These are phyloP conservation scores for Lasiosphaeria hispida DNA, from an alignment of 495 filamentous ascomycete species.

Conservation along the genomic window DNA sequence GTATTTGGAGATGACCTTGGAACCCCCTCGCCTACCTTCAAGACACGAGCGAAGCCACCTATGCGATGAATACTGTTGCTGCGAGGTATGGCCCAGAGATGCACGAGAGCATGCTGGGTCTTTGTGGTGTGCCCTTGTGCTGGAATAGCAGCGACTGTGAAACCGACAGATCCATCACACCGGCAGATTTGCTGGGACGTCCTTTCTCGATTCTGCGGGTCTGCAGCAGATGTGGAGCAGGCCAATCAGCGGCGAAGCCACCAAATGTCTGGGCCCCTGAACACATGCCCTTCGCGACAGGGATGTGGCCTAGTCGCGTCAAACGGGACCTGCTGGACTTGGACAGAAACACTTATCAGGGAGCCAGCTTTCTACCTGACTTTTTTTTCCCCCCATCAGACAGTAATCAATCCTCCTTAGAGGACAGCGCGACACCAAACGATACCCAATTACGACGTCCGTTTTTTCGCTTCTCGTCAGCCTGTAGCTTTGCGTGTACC, in stretches of 20 bases:
- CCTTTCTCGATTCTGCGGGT: not conserved
- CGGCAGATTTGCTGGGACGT: constrained; percentile 1
- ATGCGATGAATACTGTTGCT: no score
- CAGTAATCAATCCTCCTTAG: not conserved
- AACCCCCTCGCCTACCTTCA: no score
- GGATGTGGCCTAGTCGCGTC: constrained; percentile 18
- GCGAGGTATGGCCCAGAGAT: no score
- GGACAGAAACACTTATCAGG: no score
- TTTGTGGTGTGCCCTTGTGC: not conserved
- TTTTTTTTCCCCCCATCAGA: not conserved
- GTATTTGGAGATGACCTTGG: no score
- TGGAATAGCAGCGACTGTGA: not conserved
- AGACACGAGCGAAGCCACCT: no score
- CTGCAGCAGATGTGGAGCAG: not conserved
- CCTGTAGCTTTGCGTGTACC: not conserved
- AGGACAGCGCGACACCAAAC: constrained; percentile 2
- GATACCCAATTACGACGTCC: not conserved
- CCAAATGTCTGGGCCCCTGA: constrained; percentile 19
- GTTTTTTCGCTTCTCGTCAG: not conserved
- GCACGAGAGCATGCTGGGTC: no score
- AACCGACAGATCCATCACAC: not conserved
- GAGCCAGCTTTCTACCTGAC: not conserved
- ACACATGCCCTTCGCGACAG: constrained; percentile 27
- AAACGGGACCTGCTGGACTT: not conserved
- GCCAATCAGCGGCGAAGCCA: constrained; percentile 11